Evolutionary conservation across 2,329 filamentous ascomycete species (phyloP).

Genomic region (Trichoderma sp.): DNA sequence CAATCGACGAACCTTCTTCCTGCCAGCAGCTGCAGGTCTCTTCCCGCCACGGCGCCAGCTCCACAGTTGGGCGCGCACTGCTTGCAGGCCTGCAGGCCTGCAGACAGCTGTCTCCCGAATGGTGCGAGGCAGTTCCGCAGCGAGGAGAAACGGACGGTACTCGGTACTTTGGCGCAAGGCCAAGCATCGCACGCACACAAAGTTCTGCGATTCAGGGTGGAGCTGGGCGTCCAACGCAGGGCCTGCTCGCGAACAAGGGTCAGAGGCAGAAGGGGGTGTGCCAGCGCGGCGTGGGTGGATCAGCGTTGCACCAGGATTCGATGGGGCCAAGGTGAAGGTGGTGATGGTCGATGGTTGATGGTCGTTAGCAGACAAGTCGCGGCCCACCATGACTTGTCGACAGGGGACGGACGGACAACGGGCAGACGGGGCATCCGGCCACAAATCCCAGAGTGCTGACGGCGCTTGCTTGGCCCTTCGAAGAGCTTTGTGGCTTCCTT

Average conservation of each 20-base stretch:
- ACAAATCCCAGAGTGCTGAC: slow-evolving; percentile 29
- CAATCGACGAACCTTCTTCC: slow-evolving; percentile 26
- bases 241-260: slow-evolving; percentile 26
- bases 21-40: slow-evolving; percentile 22
- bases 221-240: slow-evolving; percentile 29
- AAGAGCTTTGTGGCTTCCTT: slow-evolving; percentile 23
- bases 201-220: slow-evolving; percentile 33
- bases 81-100: slow-evolving; percentile 36
- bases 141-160: slow-evolving; percentile 16
- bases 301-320: slow-evolving; percentile 41
- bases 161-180: slow-evolving; percentile 21
- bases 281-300: slow-evolving; percentile 37
- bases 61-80: slow-evolving; percentile 37
- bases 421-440: slow-evolving; percentile 30
- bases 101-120: slow-evolving; percentile 28
- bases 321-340: slow-evolving; percentile 26
- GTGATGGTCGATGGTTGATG: slow-evolving; percentile 26
- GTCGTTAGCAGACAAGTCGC: slow-evolving; percentile 21
- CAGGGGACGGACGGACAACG: slow-evolving; percentile 29
- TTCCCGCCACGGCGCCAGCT: slow-evolving; percentile 23
- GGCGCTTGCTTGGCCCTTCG: slow-evolving; percentile 27
- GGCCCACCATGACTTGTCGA: slow-evolving; percentile 22
- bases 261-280: slow-evolving; percentile 32
- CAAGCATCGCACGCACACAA: slow-evolving; percentile 27
- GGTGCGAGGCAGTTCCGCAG: slow-evolving; percentile 19